These are phyloP conservation scores for Exutisphaerella laricina DNA, from an alignment of 2,329 filamentous ascomycete genomes.

Conservation along the genomic window DNA sequence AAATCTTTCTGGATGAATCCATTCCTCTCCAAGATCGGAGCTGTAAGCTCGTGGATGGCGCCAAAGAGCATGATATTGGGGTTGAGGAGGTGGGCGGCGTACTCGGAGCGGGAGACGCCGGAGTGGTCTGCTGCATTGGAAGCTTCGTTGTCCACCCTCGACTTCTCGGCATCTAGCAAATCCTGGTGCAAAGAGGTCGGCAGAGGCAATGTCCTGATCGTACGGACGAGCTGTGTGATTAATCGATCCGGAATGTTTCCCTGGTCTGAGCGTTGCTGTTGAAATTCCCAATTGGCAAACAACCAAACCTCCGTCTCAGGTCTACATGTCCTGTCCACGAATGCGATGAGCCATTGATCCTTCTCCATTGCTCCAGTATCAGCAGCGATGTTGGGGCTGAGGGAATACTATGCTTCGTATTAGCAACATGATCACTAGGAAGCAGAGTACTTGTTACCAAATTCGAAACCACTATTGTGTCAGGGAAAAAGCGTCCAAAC, in stretches of 20 bases:
- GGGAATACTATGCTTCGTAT: background rate
- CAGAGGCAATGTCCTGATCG: slow-evolving; percentile 9
- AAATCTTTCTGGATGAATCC: slow-evolving; percentile 20
- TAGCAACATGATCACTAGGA: background rate
- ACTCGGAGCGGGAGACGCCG: slow-evolving; percentile 18
- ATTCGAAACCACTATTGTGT: slow-evolving; percentile 40
- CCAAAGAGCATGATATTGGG: slow-evolving; percentile 28
- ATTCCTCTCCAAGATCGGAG: slow-evolving; percentile 18
- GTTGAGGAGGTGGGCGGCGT: slow-evolving; percentile 18
- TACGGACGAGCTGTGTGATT: slow-evolving; percentile 14
- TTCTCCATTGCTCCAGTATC: slow-evolving; percentile 21
- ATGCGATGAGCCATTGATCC: slow-evolving; percentile 49
- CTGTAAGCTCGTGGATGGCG: slow-evolving; percentile 27
- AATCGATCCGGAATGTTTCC: slow-evolving; percentile 8
- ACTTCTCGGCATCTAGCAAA: slow-evolving; percentile 2
- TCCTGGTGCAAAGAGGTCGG: slow-evolving; percentile 16
- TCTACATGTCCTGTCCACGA: slow-evolving; percentile 54
- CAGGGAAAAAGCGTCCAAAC: slow-evolving; percentile 44
- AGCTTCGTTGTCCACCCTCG: background rate
- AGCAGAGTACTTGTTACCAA: slow-evolving; percentile 23
- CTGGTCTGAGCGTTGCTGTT: background rate
- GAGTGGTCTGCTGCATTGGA: background rate
- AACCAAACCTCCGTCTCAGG: slow-evolving; percentile 63
- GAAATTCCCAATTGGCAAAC: slow-evolving; percentile 40
- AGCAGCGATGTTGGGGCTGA: background rate